phyloP scores from a whole-genome alignment of 495 filamentous ascomycete genomes.

The Chaetomium cochliodes region DNA sequence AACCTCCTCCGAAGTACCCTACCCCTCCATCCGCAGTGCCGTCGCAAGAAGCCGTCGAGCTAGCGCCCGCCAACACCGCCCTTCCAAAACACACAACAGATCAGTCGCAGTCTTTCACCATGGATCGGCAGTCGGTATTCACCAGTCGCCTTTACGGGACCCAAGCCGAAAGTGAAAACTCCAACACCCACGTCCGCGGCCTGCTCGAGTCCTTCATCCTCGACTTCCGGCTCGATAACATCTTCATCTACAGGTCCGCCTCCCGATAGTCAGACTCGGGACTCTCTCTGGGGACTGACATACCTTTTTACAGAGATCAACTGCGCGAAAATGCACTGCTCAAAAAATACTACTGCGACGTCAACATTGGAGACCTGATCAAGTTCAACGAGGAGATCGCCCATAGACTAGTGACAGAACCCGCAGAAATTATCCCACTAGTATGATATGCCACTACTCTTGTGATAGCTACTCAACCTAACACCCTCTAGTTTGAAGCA shows the following conservation, averaged over 20 bases:
- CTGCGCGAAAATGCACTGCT: slow-evolving; percentile 92
- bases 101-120: slow-evolving; percentile 32
- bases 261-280: neutral
- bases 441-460: slow-evolving; percentile 47
- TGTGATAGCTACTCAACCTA: slow-evolving; percentile 20
- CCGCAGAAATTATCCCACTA: slow-evolving; percentile 87
- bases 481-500: slow-evolving; percentile 69
- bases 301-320: slow-evolving; percentile 67
- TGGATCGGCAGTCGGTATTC: slow-evolving; percentile 90
- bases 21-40: slow-evolving; percentile 24
- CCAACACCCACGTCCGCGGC: slow-evolving; percentile 57
- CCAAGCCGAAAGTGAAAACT: slow-evolving; percentile 54
- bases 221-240: slow-evolving; percentile 92
- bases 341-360: slow-evolving; percentile 94
- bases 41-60: neutral
- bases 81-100: neutral
- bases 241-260: slow-evolving; percentile 81
- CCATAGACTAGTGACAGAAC: slow-evolving; percentile 85
- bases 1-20: neutral
- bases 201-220: slow-evolving; percentile 81
- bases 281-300: slow-evolving; percentile 21
- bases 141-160: slow-evolving; percentile 55
- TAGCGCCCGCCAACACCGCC: neutral
- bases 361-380: slow-evolving; percentile 94
- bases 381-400: slow-evolving; percentile 96